These are phyloP conservation scores for Chalciporus pseudorubinellus DNA, from an alignment of 768 basidiomycete genomes.

Conservation along the genomic window DNA sequence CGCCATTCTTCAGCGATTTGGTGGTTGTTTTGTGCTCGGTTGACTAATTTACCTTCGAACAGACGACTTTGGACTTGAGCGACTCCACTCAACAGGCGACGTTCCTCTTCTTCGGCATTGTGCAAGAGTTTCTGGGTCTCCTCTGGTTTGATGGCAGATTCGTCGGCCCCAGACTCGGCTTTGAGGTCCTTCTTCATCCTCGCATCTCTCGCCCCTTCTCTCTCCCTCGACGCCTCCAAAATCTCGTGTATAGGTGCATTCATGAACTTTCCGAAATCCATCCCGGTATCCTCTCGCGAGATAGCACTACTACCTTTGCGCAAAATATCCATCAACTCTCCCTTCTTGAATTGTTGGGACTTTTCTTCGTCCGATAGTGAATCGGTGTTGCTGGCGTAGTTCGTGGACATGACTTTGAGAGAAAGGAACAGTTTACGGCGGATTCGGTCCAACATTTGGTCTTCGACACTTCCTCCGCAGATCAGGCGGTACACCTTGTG, in stretches of 20 bases:
- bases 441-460: slow-evolving; percentile 71
- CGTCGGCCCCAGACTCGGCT: slow-evolving; percentile 3
- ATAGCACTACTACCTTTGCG: slow-evolving; percentile 59
- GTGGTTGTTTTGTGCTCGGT: slow-evolving; percentile 33
- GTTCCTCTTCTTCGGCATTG: slow-evolving; percentile 56
- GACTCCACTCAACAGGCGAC: slow-evolving; percentile 48
- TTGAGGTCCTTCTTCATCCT: slow-evolving; percentile 44
- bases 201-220: slow-evolving; percentile 42
- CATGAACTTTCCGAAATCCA: slow-evolving; percentile 44
- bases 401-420: slow-evolving; percentile 56
- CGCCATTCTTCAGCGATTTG: slow-evolving; percentile 48
- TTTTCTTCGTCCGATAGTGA: slow-evolving; percentile 26
- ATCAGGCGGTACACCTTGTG: slow-evolving; percentile 66
- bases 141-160: slow-evolving; percentile 13
- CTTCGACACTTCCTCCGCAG: slow-evolving; percentile 68
- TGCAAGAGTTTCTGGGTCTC: slow-evolving; percentile 30
- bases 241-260: slow-evolving; percentile 44
- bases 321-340: slow-evolving; percentile 55
- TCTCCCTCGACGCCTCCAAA: slow-evolving; percentile 42
- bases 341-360: slow-evolving; percentile 34
- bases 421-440: slow-evolving; percentile 70
- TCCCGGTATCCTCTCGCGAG: slow-evolving; percentile 36
- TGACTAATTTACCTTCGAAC: slow-evolving; percentile 52
- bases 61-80: slow-evolving; percentile 57
- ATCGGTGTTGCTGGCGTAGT: slow-evolving; percentile 24